Conservation (phyloP, 1,284 basidiomycete genomes). For the Dichomitus squalens region DNA sequence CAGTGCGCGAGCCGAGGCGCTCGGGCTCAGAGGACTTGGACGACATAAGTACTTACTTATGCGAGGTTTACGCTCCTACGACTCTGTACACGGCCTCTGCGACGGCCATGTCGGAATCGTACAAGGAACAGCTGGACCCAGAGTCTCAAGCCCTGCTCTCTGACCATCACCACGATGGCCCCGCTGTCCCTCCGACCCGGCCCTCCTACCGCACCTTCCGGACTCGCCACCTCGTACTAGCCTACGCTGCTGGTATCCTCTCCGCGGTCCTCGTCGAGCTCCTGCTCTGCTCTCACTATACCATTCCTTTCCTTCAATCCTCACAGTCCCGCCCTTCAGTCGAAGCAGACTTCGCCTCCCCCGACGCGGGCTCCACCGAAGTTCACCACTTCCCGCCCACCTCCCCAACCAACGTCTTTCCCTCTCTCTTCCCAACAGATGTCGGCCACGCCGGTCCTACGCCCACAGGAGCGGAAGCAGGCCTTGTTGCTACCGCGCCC, state of each 20-base stretch:
- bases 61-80: no score
- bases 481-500: conserved; percentile 76
- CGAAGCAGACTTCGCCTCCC: conserved; percentile 44
- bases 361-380: conserved; percentile 71
- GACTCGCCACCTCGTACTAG: conserved; percentile 17
- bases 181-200: background rate
- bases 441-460: conserved; percentile 84
- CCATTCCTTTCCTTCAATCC: background rate
- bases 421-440: conserved; percentile 71
- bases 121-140: conserved; percentile 19
- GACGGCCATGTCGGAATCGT: conserved; percentile 13
- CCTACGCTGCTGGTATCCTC: conserved; percentile 21
- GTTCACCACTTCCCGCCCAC: conserved; percentile 72
- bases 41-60: no score
- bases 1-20: no score
- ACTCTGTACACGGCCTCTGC: background rate
- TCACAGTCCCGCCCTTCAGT: background rate
- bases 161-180: conserved; percentile 7
- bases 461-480: conserved; percentile 84
- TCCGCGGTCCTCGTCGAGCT: conserved; percentile 22
- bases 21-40: no score
- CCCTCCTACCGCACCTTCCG: conserved; percentile 11
- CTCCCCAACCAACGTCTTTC: conserved; percentile 68
- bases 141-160: conserved; percentile 21
- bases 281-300: conserved; percentile 20